phyloP scores from a whole-genome alignment of 306 rosid genomes.

The Begonia peltatifolia region DNA sequence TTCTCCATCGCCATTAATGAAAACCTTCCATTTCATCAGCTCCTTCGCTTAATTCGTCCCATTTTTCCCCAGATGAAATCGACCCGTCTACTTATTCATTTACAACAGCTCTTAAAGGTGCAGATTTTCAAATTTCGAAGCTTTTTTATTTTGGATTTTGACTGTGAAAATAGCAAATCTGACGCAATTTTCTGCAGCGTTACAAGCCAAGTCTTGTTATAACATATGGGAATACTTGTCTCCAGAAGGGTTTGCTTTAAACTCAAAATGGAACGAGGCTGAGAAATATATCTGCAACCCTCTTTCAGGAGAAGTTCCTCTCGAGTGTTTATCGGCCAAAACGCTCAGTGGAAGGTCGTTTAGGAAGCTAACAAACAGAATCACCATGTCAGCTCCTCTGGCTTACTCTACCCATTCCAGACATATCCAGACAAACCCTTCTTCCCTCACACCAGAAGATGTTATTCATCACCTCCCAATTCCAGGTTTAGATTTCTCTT shows the following conservation, averaged over 20 bases:
- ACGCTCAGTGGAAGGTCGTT: conserved; percentile 81
- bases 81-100: conserved; percentile 91
- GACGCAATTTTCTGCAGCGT: conserved; percentile 31
- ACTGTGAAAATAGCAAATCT: not conserved
- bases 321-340: conserved; percentile 91
- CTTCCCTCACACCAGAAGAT: conserved; percentile 25
- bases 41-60: not conserved
- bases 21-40: not conserved
- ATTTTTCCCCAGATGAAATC: conserved; percentile 56
- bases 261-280: conserved; percentile 96
- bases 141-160: not conserved
- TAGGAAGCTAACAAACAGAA: conserved; percentile 37
- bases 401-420: conserved; percentile 33
- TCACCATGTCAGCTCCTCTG: conserved; percentile 63
- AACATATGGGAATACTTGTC: conserved; percentile 64
- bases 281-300: conserved; percentile 93
- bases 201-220: conserved; percentile 57
- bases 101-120: conserved; percentile 79
- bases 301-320: conserved; percentile 78
- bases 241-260: conserved; percentile 82
- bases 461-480: conserved; percentile 26
- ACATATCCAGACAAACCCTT: conserved; percentile 33
- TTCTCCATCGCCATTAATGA: not conserved
- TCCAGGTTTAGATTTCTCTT: conserved; percentile 36
- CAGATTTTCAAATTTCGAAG: not conserved